Evolutionary conservation across 1,284 basidiomycete genomes (phyloP), one percentile per base, ranked within the genome.

Genomic region (Rhodotorula sp.): DNA sequence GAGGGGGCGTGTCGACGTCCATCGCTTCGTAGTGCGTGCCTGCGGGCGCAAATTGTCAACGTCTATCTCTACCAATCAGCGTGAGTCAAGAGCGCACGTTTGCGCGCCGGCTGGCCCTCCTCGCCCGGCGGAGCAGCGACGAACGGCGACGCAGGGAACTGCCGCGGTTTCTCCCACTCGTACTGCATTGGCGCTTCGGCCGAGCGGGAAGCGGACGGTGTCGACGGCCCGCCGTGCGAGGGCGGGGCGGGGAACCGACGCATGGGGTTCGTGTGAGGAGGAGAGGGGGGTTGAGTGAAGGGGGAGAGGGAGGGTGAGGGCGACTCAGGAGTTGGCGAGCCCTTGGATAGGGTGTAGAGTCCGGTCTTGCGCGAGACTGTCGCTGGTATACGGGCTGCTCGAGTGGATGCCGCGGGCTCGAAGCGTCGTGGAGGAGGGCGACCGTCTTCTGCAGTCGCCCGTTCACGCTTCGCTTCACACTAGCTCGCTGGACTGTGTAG

Each of bases 11-110:
- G 50, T 76, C 75, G 61, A 76, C 67, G 51, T 76, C 75, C 75
- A 76, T 76, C 22, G 75, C 75, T 44, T 74, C 75, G 64, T 76
- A 74, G 61, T 76, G 75, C 50, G 70, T 64, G 9, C 75, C 75
- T 76, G 64, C 32, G 10, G 4, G 36, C 15, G 10, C 13, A 15
- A 34, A 12, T n/a, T n/a, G 19, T 44, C 15, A 25, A 12, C 37
- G 15, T 57, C 66, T 57, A 53, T 12, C 8, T 19, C 5, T 0
- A 9, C 15, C 19, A 5, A 22, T 3, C 1, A 13, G 15, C 4
- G 1, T 3, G 3, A 7, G 1, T 15, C 7, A 32, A 10, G 15
- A 36, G 62, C 70, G 36, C 50, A 76, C 75, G 70, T 57, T 76
- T 76, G 44, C 65, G 44, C 0, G 75, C 73, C 13, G 66, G 63